These are phyloP conservation scores for Lablab purpureus DNA, from an alignment of 306 rosid species.

Conservation along the genomic window DNA sequence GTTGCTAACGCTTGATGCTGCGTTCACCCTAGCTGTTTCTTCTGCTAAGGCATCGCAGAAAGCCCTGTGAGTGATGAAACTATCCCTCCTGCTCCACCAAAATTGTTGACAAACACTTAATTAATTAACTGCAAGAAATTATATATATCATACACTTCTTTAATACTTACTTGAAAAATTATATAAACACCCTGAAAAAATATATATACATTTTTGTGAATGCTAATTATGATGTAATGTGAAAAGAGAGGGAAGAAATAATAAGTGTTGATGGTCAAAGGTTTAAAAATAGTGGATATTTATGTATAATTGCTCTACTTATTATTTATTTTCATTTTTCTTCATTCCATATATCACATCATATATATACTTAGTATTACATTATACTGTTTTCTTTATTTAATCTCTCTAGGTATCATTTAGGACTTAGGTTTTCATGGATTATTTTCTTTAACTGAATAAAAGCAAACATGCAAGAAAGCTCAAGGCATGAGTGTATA, in stretches of 20 bases:
- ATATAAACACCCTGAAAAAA: too few species aligned
- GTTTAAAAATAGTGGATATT: too few species aligned
- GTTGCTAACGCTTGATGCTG: conserved; percentile 61
- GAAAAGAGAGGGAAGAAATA: too few species aligned
- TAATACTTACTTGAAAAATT: too few species aligned
- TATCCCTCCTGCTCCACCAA: conserved; percentile 79
- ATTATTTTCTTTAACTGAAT: not conserved
- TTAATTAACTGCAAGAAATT: not conserved
- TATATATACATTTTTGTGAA: too few species aligned
- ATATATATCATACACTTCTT: not conserved
- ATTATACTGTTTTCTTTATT: not conserved
- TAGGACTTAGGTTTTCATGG: not conserved
- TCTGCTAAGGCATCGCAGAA: conserved; percentile 96
- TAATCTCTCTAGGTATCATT: not conserved
- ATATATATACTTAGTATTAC: not conserved
- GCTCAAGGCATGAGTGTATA: not conserved
- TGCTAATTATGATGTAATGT: too few species aligned
- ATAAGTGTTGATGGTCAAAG: too few species aligned
- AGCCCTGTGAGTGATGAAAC: conserved; percentile 92
- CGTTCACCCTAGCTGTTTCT: conserved; percentile 89
- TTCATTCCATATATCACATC: not conserved
- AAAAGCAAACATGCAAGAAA: conserved; percentile 8
- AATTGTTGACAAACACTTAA: conserved; percentile 21
- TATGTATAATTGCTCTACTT: too few species aligned
- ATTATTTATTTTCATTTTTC: not conserved